Evolutionary conservation across 306 rosid species (phyloP).

Genomic region (Vigna hirtella): DNA sequence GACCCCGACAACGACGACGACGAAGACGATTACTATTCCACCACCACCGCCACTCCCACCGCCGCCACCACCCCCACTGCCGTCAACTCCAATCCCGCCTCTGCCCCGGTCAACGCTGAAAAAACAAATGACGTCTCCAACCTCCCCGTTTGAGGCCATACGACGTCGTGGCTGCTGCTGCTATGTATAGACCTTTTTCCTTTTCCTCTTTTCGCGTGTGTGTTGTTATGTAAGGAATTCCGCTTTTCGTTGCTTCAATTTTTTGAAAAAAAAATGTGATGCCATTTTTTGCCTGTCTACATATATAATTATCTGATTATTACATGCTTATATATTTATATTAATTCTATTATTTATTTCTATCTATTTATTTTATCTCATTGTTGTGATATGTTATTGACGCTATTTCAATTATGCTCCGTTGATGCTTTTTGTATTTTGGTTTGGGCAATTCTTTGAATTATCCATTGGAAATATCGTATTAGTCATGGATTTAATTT

Average conservation of each 20-base stretch:
- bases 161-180: constrained; percentile 19
- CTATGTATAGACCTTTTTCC: constrained; percentile 50
- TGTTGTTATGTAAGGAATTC: constrained; percentile 28
- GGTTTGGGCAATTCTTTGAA: constrained; percentile 16
- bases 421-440: background rate
- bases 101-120: constrained; percentile 32
- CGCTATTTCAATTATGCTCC: background rate
- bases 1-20: constrained; percentile 67
- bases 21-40: constrained; percentile 29
- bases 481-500: constrained; percentile 21
- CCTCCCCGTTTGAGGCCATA: constrained; percentile 56
- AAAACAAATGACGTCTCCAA: constrained; percentile 49
- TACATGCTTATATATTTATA: constrained; percentile 1
- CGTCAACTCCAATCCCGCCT: constrained; percentile 24
- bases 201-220: constrained; percentile 36
- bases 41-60: constrained; percentile 41
- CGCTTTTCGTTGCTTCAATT: constrained; percentile 8
- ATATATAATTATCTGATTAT: background rate
- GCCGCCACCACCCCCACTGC: constrained; percentile 25
- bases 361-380: background rate
- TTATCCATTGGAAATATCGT: constrained; percentile 1
- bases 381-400: background rate
- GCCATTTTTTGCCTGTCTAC: constrained; percentile 23
- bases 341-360: background rate
- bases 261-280: constrained; percentile 7